Evolutionary conservation across 257 asterid genomes (phyloP), one percentile per base, ranked within the genome.

Genomic region (Marsdenia floribunda): DNA sequence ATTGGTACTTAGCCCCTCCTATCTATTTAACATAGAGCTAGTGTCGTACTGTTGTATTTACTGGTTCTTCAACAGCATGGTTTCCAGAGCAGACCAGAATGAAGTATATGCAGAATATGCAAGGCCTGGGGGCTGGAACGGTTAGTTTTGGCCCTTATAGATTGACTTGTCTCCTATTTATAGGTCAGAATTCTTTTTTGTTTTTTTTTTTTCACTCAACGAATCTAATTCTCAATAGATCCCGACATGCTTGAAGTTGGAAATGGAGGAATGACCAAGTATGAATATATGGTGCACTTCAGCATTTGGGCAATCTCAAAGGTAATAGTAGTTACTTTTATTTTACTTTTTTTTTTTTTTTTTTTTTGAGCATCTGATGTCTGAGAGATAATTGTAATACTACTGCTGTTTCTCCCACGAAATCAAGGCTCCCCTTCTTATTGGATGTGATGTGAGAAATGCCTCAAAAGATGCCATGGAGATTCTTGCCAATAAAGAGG

Each of bases 181-280:
- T 71, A 66, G 70, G 70, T 68, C 29, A 29, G 29, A 67, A 67
- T 16, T 18, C 50, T 13, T 5, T 21, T 44, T 29, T 29, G 33
- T 29, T 42, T 44, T 21, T 29, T 42, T 44, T 21, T 37, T 37
- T n/a, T 40, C 21, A 40, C 9, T 64, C 29, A 26, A 61, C 29
- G 29, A 49, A 50, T 64, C 59, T 47, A 6, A n/a, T 24, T 15
- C 19, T 38, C 1, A 38, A 71, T 84, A 93, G 98, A 91, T 79
- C 98, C 98, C 3, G 97, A 93, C 82, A 93, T 93, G 98, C 98
- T 93, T 76, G 98, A 93, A 85, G 77, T 93, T n/a, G 98, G 98
- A 75, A 93, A 91, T 77, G 98, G 97, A 73, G 97, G 98, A 67
- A 93, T 93, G 97, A 88, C 94, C 1, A 88, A 90, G 58, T 75